These are phyloP conservation scores for Candida succiphila DNA, from an alignment of 805 yeast species.

Conservation along the genomic window DNA sequence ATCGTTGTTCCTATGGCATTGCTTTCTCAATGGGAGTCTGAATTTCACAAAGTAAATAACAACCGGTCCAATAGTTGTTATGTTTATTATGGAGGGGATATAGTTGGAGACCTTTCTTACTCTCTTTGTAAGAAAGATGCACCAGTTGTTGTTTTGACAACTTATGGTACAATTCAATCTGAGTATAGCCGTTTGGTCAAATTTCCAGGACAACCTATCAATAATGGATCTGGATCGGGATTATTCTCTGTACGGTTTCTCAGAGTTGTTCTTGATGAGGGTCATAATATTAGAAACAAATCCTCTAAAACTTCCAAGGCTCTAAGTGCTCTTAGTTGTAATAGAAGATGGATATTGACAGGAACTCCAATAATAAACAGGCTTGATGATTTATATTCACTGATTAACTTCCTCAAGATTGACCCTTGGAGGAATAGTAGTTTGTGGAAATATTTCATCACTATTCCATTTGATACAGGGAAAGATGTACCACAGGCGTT, in stretches of 20 bases:
- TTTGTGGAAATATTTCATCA: constrained; percentile 81
- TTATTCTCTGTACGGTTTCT: constrained; percentile 65
- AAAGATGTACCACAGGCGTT: constrained; percentile 63
- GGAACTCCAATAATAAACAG: constrained; percentile 91
- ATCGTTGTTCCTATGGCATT: constrained; percentile 87
- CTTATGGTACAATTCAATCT: constrained; percentile 77
- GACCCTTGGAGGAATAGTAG: constrained; percentile 86
- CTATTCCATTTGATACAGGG: constrained; percentile 66
- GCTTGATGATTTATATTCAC: constrained; percentile 75
- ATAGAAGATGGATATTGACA: constrained; percentile 75
- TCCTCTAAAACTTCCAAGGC: constrained; percentile 74
- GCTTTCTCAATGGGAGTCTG: constrained; percentile 85
- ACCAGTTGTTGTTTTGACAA: constrained; percentile 69
- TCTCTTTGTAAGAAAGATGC: constrained; percentile 34
- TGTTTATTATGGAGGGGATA: constrained; percentile 68
- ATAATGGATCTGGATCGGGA: constrained; percentile 30
- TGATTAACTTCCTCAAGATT: constrained; percentile 63
- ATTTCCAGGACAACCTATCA: constrained; percentile 8
- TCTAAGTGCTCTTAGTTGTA: constrained; percentile 51
- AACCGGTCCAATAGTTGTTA: constrained; percentile 33
- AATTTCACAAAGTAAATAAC: constrained; percentile 50
- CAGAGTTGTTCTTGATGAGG: constrained; percentile 73
- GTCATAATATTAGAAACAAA: constrained; percentile 79
- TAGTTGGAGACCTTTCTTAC: constrained; percentile 37
- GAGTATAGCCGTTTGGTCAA: constrained; percentile 50